A percentile compares a stretch with the other conserved stretches of the same genome.
phyloP scores from a whole-genome alignment of 768 basidiomycete species.

The Auricularia sp. region DNA sequence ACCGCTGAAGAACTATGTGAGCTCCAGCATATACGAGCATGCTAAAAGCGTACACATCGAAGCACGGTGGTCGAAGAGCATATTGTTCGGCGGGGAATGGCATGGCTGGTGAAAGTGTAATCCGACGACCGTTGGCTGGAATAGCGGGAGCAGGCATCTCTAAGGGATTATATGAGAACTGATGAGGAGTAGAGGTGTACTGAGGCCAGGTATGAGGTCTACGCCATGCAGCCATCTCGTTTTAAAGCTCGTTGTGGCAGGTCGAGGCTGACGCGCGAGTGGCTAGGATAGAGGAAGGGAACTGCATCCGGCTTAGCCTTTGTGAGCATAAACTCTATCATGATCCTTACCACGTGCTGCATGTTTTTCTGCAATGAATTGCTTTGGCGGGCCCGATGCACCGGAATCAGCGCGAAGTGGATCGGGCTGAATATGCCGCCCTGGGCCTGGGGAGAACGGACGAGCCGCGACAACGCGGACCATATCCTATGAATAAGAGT shows the following conservation, averaged over 20 bases:
- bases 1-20: constrained; percentile 10
- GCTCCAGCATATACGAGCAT: constrained; percentile 28
- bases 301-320: neutral
- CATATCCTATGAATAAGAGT: neutral
- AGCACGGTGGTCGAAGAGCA: constrained; percentile 41
- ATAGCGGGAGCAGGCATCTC: constrained; percentile 13
- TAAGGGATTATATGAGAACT: neutral
- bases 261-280: neutral
- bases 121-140: constrained; percentile 59
- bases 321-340: neutral
- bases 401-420: neutral
- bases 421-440: neutral
- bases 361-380: neutral
- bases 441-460: too few relatives aligned
- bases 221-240: neutral
- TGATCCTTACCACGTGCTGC: neutral
- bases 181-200: neutral
- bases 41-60: constrained; percentile 27
- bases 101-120: constrained; percentile 38
- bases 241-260: neutral
- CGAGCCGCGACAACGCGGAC: neutral
- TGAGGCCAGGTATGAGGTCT: neutral
- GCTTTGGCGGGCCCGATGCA: neutral
- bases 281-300: too few relatives aligned
- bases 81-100: constrained; percentile 36